A percentile compares a stretch with the other conserved stretches of the same genome.
Conservation (phyloP, 371 early-diverging fungal genomes). For the Mortierella sp. region DNA sequence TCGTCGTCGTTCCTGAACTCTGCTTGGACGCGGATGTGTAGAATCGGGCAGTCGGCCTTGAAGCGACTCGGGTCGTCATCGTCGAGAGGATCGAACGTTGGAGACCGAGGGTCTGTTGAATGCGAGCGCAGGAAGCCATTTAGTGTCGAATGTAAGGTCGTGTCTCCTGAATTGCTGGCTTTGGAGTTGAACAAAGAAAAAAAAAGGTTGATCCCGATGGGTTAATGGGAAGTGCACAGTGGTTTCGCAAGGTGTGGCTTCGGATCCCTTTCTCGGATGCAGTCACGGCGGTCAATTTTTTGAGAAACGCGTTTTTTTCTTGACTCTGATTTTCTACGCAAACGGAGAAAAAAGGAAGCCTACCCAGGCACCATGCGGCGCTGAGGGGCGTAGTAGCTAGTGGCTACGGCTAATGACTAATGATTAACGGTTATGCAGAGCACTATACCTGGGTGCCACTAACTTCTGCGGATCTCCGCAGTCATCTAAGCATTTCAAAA, state of each 20-base stretch:
- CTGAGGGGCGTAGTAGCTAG: too few species aligned
- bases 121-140: conserved; percentile 15
- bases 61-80: neutral
- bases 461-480: conserved; percentile 2
- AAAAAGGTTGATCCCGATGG: neutral
- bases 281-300: too few species aligned
- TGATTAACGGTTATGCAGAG: neutral
- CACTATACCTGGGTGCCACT: too few species aligned
- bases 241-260: neutral
- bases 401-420: too few species aligned
- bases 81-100: conserved; percentile 7
- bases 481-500: too few species aligned
- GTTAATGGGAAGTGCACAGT: neutral
- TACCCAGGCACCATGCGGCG: neutral
- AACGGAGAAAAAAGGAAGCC: too few species aligned
- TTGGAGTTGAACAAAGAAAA: neutral
- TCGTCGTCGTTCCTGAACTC: neutral
- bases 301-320: too few species aligned
- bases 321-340: too few species aligned
- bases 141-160: neutral
- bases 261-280: neutral
- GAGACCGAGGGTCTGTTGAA: conserved; percentile 10
- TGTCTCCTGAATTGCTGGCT: neutral
- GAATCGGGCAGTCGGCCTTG: conserved; percentile 6
- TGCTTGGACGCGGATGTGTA: neutral